Evolutionary conservation across 1,284 basidiomycete species (phyloP).

Genomic region (Leccinum subrobustum): DNA sequence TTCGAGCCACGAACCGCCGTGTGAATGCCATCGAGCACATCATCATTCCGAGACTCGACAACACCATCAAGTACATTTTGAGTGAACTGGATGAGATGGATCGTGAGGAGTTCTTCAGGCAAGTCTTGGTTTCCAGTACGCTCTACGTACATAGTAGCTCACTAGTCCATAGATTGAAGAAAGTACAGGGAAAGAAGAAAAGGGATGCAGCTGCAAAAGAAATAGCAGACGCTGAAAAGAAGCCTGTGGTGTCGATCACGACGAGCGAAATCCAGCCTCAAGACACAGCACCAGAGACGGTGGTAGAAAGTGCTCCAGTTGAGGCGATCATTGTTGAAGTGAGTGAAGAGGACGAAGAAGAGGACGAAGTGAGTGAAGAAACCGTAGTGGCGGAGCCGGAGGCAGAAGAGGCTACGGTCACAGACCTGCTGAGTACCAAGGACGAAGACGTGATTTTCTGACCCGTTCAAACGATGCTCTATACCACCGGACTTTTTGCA

Average conservation of each 20-base stretch:
- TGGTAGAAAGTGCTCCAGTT: conserved; percentile 14
- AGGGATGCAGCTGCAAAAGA: conserved; percentile 41
- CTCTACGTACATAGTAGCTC: conserved; percentile 1
- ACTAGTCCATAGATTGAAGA: conserved; percentile 67
- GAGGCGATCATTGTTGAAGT: neutral
- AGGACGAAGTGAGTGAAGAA: conserved; percentile 11
- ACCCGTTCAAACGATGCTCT: neutral
- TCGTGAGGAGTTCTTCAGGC: conserved; percentile 96
- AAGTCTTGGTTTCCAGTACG: conserved; percentile 9
- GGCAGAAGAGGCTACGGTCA: conserved; percentile 34
- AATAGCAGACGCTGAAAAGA: conserved; percentile 25
- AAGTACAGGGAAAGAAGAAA: conserved; percentile 98
- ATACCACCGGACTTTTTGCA: conserved; percentile 17
- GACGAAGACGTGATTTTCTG: conserved; percentile 93
- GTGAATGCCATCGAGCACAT: conserved; percentile 99
- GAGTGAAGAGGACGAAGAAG: neutral
- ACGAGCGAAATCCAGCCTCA: conserved; percentile 9
- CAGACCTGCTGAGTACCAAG: conserved; percentile 77
- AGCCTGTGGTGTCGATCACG: conserved; percentile 27
- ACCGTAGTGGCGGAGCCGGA: conserved; percentile 5
- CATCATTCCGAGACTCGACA: conserved; percentile 93
- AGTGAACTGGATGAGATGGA: conserved; percentile 98
- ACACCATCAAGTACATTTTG: conserved; percentile 96
- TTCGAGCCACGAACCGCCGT: conserved; percentile 95
- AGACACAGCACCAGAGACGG: conserved; percentile 33